These are phyloP conservation scores for Biscutella auriculata DNA, from an alignment of 441 rosid species.

Conservation along the genomic window DNA sequence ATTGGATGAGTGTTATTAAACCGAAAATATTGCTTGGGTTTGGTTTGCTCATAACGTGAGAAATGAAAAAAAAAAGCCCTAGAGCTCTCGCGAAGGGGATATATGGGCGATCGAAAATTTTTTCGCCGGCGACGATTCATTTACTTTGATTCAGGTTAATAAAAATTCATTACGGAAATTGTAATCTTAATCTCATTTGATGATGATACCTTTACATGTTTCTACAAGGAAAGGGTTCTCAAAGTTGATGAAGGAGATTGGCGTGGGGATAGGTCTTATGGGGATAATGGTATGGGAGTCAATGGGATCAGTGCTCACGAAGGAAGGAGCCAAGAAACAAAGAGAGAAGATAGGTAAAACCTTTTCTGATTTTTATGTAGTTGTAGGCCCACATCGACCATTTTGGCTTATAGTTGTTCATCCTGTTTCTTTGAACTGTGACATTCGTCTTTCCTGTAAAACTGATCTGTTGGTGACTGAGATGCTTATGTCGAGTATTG, in stretches of 20 bases:
- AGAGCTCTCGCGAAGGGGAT: too few relatives aligned
- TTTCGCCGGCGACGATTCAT: too few relatives aligned
- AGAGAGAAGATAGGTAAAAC: slow-evolving; percentile 41
- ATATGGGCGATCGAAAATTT: too few relatives aligned
- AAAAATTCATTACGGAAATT: too few relatives aligned
- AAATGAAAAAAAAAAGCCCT: too few relatives aligned
- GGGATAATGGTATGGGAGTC: slow-evolving; percentile 29
- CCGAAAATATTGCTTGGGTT: too few relatives aligned
- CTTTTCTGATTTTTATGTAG: background rate
- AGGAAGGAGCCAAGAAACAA: slow-evolving; percentile 27
- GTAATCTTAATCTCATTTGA: too few relatives aligned
- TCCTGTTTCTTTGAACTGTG: background rate
- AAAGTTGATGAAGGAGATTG: slow-evolving; percentile 29
- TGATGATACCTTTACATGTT: too few relatives aligned
- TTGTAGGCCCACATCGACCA: background rate
- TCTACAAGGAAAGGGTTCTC: slow-evolving; percentile 21
- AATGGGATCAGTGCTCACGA: slow-evolving; percentile 23
- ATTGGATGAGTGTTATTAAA: too few relatives aligned
- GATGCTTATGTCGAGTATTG: background rate
- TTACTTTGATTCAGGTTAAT: too few relatives aligned
- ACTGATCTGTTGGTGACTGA: background rate
- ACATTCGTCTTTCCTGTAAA: background rate
- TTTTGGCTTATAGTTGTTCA: background rate
- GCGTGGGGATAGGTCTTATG: slow-evolving; percentile 25
- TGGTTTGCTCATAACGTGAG: too few relatives aligned